phyloP scores from a whole-genome alignment of 306 rosid species.

The Dalbergia oliveri region DNA sequence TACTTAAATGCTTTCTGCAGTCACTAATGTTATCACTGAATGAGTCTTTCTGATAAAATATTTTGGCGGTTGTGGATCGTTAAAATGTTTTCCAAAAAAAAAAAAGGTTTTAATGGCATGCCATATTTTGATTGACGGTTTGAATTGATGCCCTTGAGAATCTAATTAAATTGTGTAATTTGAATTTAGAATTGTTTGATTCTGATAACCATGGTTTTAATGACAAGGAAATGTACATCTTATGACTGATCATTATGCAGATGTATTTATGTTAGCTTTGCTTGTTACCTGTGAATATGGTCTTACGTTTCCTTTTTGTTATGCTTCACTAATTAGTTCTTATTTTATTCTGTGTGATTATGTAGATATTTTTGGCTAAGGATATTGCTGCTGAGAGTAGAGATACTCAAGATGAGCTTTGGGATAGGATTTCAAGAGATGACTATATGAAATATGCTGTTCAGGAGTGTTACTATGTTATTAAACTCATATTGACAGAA shows the following conservation, averaged over 20 bases:
- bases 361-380: constrained; percentile 86
- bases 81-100: background rate
- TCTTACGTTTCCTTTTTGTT: constrained; percentile 27
- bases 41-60: background rate
- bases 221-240: background rate
- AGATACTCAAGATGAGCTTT: constrained; percentile 77
- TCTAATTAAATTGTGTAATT: background rate
- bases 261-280: background rate
- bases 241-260: background rate
- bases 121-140: constrained; percentile 7
- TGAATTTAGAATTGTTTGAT: background rate
- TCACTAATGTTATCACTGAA: background rate
- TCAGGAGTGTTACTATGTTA: constrained; percentile 79
- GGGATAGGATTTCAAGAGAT: constrained; percentile 90
- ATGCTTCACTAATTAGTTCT: constrained; percentile 27
- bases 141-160: background rate
- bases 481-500: constrained; percentile 72
- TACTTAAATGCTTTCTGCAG: background rate
- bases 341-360: constrained; percentile 30
- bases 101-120: background rate
- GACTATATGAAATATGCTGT: constrained; percentile 96
- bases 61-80: background rate
- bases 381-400: constrained; percentile 84
- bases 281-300: constrained; percentile 12
- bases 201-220: background rate